Evolutionary conservation across 257 asterid genomes (phyloP).

Genomic region (Plantago major): DNA sequence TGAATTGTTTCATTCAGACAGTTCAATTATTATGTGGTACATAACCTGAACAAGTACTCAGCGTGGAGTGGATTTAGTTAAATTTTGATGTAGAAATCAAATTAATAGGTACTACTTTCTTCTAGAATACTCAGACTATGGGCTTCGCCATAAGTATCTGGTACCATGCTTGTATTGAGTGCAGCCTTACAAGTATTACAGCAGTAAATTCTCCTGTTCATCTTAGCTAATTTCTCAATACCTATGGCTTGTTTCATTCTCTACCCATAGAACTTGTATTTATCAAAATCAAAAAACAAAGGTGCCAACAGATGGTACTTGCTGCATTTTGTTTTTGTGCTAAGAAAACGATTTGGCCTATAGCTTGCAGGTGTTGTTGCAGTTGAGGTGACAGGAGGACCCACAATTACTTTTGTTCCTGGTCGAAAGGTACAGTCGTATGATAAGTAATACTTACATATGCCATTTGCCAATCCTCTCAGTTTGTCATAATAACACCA

Average conservation of each 20-base stretch:
- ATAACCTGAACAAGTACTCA: background rate
- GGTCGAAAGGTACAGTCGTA: constrained; percentile 76
- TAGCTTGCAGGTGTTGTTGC: constrained; percentile 98
- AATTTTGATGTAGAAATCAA: no score
- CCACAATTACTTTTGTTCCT: constrained; percentile 68
- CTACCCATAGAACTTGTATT: background rate
- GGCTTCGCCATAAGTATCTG: no score
- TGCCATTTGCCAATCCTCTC: background rate
- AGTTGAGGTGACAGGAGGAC: constrained; percentile 98
- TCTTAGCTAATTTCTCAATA: background rate
- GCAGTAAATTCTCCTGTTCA: background rate
- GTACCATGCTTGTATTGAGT: background rate
- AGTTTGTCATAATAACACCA: constrained; percentile 17
- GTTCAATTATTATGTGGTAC: background rate
- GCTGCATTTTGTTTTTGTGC: constrained; percentile 2
- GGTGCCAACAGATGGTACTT: background rate
- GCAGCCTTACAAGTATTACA: background rate
- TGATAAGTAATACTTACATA: constrained; percentile 1
- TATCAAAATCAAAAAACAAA: background rate
- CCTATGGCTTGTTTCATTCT: background rate
- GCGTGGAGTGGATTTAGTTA: background rate
- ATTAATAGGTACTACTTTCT: no score
- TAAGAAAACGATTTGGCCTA: constrained; percentile 28
- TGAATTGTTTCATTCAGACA: no score
- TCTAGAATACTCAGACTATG: background rate